Evolutionary conservation across 2,329 filamentous ascomycete species (phyloP).

Genomic region (Fusarium nelsonii): DNA sequence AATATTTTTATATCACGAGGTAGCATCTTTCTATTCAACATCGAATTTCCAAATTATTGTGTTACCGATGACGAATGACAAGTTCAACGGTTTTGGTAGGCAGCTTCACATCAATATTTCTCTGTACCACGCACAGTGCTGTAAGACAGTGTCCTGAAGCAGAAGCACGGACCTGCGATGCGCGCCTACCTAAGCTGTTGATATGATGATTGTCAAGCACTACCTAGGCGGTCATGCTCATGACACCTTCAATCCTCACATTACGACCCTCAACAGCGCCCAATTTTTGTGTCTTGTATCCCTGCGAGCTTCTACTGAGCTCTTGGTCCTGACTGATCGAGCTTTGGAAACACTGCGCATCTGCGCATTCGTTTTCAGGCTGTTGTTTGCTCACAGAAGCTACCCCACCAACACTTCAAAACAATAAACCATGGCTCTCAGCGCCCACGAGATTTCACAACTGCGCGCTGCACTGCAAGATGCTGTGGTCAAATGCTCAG

Average conservation of each 20-base stretch:
- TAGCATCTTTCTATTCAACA: background rate
- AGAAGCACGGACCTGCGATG: constrained; percentile 4
- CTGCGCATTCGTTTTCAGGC: constrained; percentile 3
- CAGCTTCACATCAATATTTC: constrained; percentile 1
- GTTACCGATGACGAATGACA: constrained; percentile 14
- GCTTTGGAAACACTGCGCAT: constrained; percentile 2
- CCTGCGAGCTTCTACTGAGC: background rate
- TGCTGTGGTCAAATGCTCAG: constrained; percentile 90
- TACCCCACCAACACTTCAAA: constrained; percentile 31
- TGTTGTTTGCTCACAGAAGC: constrained; percentile 23
- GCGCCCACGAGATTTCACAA: constrained; percentile 69
- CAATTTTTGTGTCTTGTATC: background rate
- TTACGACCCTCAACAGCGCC: background rate
- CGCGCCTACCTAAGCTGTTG: constrained; percentile 23
- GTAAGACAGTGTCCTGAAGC: background rate
- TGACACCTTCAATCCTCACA: constrained; percentile 23
- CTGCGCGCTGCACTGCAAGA: constrained; percentile 82
- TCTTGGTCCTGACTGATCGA: background rate
- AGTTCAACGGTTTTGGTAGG: constrained; percentile 16
- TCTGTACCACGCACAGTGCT: constrained; percentile 19
- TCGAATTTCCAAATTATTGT: constrained; percentile 6
- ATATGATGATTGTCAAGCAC: constrained; percentile 29
- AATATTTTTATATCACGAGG: background rate
- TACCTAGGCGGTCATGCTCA: constrained; percentile 25
- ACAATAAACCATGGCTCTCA: constrained; percentile 63